Evolutionary conservation across 768 basidiomycete species (phyloP), one percentile per base, ranked within the genome.

Genomic region (Mycena epipterygia): DNA sequence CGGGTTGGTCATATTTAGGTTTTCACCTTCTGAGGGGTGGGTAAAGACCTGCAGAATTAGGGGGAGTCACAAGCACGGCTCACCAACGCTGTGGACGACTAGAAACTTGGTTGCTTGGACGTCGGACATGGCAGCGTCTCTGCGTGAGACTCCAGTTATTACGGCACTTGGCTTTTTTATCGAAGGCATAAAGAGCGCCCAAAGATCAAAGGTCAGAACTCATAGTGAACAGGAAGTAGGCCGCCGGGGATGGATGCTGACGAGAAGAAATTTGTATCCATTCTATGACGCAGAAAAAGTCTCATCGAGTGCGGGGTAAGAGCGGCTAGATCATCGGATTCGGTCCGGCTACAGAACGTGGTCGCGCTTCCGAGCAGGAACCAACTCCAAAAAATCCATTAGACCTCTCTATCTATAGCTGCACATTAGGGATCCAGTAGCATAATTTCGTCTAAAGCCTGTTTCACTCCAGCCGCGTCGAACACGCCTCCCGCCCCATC

Each of bases 401-500:
- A 16, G 35, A 35, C 39, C 17, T 27, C 39, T 4, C 32, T 61
- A 61, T 61, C 59, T 46, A 61, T 32, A 1, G 35, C 11, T 25
- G 25, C 33, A 19, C 27, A 2, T 52, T 53, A 60, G 1, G 49
- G 33, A 21, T 71, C 70, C 64, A 62, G 19, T 42, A 30, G 70
- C 63, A 77, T 37, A 68, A 78, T 80, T 23, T 71, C 75, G 35
- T 80, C 76, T 35, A 92, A 77, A 3, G 84, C 89, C 17, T 76
- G 66, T 67, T 83, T 77, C 13, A 91, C 87, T 37, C 80, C 80
- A 9, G 75, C 76, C 25, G 86, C 86, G 70, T 87, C 83, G 71
- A 89, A 92, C 67, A 55, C 52, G 8, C 39, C n/a, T n/a, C n/a
- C 56, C 33, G 17, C 68, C 71, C 64, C 82, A 61, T 81, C 84